Evolutionary conservation across 2,329 filamentous ascomycete species (phyloP).

Genomic region (Verticillium isaacii): DNA sequence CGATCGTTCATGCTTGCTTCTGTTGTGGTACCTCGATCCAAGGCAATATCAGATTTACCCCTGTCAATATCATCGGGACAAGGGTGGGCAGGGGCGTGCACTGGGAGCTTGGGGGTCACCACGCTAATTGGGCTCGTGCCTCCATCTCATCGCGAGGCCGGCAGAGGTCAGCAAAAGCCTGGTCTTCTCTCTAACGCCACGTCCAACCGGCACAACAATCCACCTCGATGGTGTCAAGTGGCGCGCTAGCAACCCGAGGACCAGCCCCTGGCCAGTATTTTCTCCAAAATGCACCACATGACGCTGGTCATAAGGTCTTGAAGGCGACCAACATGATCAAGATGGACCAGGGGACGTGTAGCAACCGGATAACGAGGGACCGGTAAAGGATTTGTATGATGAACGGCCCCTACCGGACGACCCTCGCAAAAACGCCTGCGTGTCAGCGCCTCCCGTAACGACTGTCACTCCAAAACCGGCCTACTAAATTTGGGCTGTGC

Average conservation of each 20-base stretch:
- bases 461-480: too few species aligned
- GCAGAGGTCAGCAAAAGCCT: background rate
- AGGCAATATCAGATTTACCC: conserved; percentile 1
- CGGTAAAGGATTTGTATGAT: background rate
- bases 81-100: background rate
- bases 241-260: background rate
- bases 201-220: background rate
- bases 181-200: background rate
- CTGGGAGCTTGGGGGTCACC: background rate
- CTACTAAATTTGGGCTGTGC: background rate
- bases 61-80: background rate
- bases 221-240: background rate
- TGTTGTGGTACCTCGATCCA: background rate
- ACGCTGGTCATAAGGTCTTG: background rate
- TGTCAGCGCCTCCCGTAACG: too few species aligned
- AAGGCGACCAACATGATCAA: background rate
- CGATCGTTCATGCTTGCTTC: conserved; percentile 4
- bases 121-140: background rate
- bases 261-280: background rate
- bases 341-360: background rate
- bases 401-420: too few species aligned
- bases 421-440: too few species aligned
- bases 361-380: background rate
- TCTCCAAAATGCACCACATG: background rate
- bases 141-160: background rate